Conservation (phyloP, 139 green algal species). For the Haematococcus lacustris region DNA sequence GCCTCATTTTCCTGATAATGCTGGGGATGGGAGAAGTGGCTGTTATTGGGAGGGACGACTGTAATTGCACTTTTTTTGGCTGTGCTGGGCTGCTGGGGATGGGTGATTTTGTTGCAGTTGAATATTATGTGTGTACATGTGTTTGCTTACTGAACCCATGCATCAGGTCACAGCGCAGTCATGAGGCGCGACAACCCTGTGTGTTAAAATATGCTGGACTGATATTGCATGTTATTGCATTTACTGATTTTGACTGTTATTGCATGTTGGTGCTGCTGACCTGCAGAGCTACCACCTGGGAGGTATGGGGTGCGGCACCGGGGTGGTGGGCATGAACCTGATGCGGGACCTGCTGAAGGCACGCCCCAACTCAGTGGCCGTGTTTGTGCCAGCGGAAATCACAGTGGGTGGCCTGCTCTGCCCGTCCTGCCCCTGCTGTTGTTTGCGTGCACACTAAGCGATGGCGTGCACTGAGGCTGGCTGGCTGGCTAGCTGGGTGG, state of each 20-base stretch:
- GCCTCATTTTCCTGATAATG: no score
- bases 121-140: background rate
- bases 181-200: no score
- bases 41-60: no score
- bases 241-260: background rate
- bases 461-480: background rate
- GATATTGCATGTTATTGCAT: background rate
- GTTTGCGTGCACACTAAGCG: background rate
- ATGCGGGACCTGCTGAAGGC: constrained; percentile 53
- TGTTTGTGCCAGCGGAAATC: constrained; percentile 35
- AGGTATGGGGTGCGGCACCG: constrained; percentile 62
- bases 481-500: no score
- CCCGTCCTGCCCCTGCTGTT: background rate
- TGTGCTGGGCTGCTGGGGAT: background rate
- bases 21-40: no score
- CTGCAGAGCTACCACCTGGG: constrained; percentile 53
- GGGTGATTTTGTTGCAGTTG: background rate
- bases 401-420: background rate
- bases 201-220: background rate
- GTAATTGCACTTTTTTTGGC: no score
- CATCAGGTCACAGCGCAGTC: background rate
- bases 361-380: constrained; percentile 16
- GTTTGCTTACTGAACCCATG: background rate
- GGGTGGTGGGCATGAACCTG: constrained; percentile 53
- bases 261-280: background rate